These are phyloP conservation scores for Myxozyma neotropica DNA, from an alignment of 805 yeast genomes.

Conservation along the genomic window DNA sequence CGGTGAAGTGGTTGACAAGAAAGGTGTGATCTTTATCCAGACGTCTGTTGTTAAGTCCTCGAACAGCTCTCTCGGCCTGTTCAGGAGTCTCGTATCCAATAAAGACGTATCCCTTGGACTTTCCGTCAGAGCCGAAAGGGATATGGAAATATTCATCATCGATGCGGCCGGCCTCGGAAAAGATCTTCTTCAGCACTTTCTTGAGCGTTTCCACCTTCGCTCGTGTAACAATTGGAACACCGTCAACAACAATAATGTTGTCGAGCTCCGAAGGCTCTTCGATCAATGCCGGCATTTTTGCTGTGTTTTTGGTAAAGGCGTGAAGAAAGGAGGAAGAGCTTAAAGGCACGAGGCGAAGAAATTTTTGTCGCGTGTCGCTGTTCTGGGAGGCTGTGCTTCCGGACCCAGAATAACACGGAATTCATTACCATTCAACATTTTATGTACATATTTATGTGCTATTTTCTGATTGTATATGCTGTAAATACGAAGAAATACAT, in stretches of 20 bases:
- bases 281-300: constrained; percentile 6
- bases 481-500: no score
- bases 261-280: constrained; percentile 49
- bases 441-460: background rate
- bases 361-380: background rate
- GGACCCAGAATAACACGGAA: background rate
- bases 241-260: constrained; percentile 83
- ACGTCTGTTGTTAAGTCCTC: constrained; percentile 81
- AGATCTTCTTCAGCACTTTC: constrained; percentile 81
- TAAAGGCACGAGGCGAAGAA: background rate
- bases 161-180: constrained; percentile 76
- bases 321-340: background rate
- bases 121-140: constrained; percentile 71
- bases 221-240: constrained; percentile 94
- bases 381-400: background rate
- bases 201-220: constrained; percentile 78
- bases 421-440: background rate
- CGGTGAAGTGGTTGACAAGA: constrained; percentile 77
- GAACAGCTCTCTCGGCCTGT: constrained; percentile 76
- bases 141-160: constrained; percentile 66
- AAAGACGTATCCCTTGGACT: constrained; percentile 78
- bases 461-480: no score
- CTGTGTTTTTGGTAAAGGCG: background rate
- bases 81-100: constrained; percentile 73
- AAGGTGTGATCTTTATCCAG: constrained; percentile 92